A percentile compares a stretch with the other conserved stretches of the same genome.
Evolutionary conservation across 2,329 filamentous ascomycete species (phyloP).

Genomic region (Cladosporium sp.): DNA sequence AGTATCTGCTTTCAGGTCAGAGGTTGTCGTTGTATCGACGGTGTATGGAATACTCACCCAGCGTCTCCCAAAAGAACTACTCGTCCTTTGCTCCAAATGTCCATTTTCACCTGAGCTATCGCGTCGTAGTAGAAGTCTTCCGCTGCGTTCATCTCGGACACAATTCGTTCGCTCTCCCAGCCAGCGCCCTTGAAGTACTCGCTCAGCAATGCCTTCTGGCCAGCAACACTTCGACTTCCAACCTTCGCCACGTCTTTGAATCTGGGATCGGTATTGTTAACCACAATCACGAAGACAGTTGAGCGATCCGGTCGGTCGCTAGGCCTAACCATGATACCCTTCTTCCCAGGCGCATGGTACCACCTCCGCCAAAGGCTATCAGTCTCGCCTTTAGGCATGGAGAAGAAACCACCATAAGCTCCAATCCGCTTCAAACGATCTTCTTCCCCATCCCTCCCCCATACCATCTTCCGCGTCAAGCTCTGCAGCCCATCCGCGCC

Average conservation of each 20-base stretch:
- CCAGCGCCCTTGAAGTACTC: constrained; percentile 33
- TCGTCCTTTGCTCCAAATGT: constrained; percentile 34
- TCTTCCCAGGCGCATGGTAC: constrained; percentile 35
- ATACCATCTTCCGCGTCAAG: constrained; percentile 33
- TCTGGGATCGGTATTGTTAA: constrained; percentile 30
- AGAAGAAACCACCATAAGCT: constrained; percentile 39
- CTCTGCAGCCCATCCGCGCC: constrained; percentile 38
- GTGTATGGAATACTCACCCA: constrained; percentile 8
- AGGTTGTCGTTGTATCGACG: background rate
- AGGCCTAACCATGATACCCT: constrained; percentile 37
- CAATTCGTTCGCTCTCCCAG: constrained; percentile 34
- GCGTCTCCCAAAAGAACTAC: constrained; percentile 38
- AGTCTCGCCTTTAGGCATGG: constrained; percentile 29
- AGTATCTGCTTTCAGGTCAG: constrained; percentile 25
- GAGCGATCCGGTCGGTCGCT: constrained; percentile 27
- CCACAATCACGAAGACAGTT: constrained; percentile 33
- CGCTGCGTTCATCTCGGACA: constrained; percentile 32
- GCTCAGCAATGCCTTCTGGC: constrained; percentile 34
- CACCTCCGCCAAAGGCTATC: constrained; percentile 39
- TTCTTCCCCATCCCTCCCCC: constrained; percentile 29
- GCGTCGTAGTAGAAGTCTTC: constrained; percentile 40
- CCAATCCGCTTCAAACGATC: constrained; percentile 27
- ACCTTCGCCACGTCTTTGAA: constrained; percentile 25
- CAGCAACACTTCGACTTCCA: constrained; percentile 25
- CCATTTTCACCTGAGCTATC: constrained; percentile 37